Conservation (phyloP, 768 basidiomycete genomes). For the Kwoniella dejecticola region DNA sequence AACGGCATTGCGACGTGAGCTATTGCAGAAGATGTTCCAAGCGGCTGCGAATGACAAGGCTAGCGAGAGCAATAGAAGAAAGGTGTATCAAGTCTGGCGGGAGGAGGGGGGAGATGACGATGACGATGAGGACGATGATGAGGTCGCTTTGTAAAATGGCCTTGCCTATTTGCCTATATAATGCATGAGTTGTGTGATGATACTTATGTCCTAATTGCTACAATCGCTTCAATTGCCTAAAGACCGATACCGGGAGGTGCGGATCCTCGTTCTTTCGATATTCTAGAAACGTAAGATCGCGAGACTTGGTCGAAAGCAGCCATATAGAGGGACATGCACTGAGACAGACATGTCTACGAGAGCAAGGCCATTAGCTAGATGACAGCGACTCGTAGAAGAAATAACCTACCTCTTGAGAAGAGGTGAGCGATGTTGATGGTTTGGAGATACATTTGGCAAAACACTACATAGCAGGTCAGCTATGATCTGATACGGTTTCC, state of each 20-base stretch:
- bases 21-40: slow-evolving; percentile 70
- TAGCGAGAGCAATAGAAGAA: slow-evolving; percentile 75
- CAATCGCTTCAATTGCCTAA: slow-evolving; percentile 14
- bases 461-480: slow-evolving; percentile 36
- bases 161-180: neutral
- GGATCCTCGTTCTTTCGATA: slow-evolving; percentile 44
- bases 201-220: slow-evolving; percentile 1
- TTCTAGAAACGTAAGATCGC: slow-evolving; percentile 48
- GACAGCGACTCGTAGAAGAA: neutral
- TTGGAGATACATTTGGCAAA: slow-evolving; percentile 52
- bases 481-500: neutral
- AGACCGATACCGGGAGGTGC: slow-evolving; percentile 20
- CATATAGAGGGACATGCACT: slow-evolving; percentile 55
- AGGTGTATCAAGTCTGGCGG: slow-evolving; percentile 80
- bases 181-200: slow-evolving; percentile 26
- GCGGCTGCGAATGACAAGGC: slow-evolving; percentile 65
- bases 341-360: slow-evolving; percentile 49
- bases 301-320: slow-evolving; percentile 55
- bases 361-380: neutral
- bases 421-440: slow-evolving; percentile 47
- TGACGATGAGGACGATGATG: slow-evolving; percentile 25
- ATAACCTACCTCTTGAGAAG: slow-evolving; percentile 51
- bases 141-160: neutral
- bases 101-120: slow-evolving; percentile 57
- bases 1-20: slow-evolving; percentile 54